Conservation (phyloP, 1,284 basidiomycete genomes). For the Ganoderma lucidum region DNA sequence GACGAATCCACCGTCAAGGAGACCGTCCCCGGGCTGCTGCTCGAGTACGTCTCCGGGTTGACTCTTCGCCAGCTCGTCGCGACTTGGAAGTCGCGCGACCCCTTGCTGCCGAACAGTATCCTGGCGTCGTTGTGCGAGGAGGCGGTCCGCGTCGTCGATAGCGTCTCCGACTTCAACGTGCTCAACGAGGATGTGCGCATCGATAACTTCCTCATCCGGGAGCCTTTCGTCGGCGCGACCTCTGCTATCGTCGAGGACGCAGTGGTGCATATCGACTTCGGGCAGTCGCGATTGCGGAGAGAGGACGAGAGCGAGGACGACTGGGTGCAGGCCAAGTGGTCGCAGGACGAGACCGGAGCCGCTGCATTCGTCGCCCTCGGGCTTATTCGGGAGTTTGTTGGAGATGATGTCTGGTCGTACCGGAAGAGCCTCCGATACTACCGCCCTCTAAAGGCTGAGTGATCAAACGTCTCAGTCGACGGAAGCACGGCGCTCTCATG, state of each 20-base stretch:
- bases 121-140: slow-evolving; percentile 16
- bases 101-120: slow-evolving; percentile 9
- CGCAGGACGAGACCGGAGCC: slow-evolving; percentile 17
- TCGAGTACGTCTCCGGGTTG: slow-evolving; percentile 18
- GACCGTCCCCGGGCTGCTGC: slow-evolving; percentile 12
- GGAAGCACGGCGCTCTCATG: neutral
- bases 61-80: slow-evolving; percentile 15
- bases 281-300: slow-evolving; percentile 16
- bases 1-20: slow-evolving; percentile 7
- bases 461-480: neutral
- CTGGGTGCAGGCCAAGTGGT: slow-evolving; percentile 12
- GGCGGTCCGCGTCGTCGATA: slow-evolving; percentile 17
- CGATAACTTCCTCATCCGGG: slow-evolving; percentile 22
- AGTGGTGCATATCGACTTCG: slow-evolving; percentile 18
- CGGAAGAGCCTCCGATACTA: slow-evolving; percentile 10
- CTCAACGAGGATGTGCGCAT: slow-evolving; percentile 22
- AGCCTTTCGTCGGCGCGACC: slow-evolving; percentile 7
- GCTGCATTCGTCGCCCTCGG: slow-evolving; percentile 7
- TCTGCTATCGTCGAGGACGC: neutral
- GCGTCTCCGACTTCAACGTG: slow-evolving; percentile 20
- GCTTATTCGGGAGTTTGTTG: slow-evolving; percentile 9
- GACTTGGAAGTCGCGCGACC: slow-evolving; percentile 17
- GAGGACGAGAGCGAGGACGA: slow-evolving; percentile 15
- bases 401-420: slow-evolving; percentile 12
- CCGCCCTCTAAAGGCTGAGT: slow-evolving; percentile 6